Conservation (phyloP, 352 stramenopile species). For the Globisporangium middletonii region DNA sequence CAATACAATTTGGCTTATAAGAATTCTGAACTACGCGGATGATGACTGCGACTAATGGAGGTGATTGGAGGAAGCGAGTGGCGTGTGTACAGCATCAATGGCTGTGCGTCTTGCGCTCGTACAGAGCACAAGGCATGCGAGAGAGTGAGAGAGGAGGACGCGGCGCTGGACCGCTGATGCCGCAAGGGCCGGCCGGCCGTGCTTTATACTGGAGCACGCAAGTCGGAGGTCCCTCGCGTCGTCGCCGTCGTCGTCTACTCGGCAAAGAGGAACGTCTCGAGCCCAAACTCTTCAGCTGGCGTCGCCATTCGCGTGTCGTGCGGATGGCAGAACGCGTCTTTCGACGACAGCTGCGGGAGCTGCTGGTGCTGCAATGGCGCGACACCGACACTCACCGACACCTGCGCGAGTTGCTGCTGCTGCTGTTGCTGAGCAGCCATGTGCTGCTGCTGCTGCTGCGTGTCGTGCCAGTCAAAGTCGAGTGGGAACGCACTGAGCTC, state of each 20-base stretch:
- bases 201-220: background rate
- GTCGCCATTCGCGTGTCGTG: conserved; percentile 28
- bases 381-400: conserved; percentile 17
- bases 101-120: conserved; percentile 10
- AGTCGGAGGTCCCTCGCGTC: too few species aligned
- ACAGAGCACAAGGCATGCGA: background rate
- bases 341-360: conserved; percentile 20
- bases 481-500: conserved; percentile 36
- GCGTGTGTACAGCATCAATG: conserved; percentile 8
- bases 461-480: conserved; percentile 52
- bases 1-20: background rate
- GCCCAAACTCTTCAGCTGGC: conserved; percentile 52
- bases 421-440: conserved; percentile 4
- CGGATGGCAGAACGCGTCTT: conserved; percentile 29
- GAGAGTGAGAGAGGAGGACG: background rate
- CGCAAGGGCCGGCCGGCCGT: background rate
- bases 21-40: background rate
- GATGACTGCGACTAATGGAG: background rate
- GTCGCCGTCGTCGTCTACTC: conserved; percentile 24
- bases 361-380: conserved; percentile 21
- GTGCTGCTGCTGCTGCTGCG: conserved; percentile 14
- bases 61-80: background rate
- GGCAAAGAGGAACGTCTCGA: conserved; percentile 63
- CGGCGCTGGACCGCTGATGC: too few species aligned
- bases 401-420: conserved; percentile 7